These are phyloP conservation scores for Corynascus novoguineensis DNA, from an alignment of 495 filamentous ascomycete species.

Conservation along the genomic window DNA sequence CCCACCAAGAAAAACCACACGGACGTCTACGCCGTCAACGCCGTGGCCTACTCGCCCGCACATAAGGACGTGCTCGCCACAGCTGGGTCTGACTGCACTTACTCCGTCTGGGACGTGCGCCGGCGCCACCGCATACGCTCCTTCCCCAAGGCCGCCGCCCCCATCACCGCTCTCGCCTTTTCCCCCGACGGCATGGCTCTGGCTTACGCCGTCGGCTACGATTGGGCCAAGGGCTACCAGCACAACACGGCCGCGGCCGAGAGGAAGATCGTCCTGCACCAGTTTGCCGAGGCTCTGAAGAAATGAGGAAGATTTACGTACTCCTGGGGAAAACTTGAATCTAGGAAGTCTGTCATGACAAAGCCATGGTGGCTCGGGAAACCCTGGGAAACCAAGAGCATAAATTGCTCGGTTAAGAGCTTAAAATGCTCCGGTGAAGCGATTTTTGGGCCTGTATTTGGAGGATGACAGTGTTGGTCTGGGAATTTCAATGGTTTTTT, in stretches of 20 bases:
- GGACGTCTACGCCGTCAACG: constrained; percentile 85
- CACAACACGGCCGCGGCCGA: constrained; percentile 61
- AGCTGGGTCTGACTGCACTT: constrained; percentile 80
- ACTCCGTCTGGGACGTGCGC: constrained; percentile 88
- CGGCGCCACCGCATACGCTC: constrained; percentile 82
- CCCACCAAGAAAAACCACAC: constrained; percentile 45
- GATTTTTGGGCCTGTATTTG: background rate
- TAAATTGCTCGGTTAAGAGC: constrained; percentile 8
- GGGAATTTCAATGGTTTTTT: background rate
- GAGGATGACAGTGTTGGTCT: background rate
- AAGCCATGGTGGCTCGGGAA: background rate
- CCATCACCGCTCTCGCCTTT: constrained; percentile 74
- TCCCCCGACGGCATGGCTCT: constrained; percentile 73
- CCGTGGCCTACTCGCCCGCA: constrained; percentile 78
- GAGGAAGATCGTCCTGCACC: constrained; percentile 85
- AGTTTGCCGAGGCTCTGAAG: constrained; percentile 70
- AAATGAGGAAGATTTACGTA: constrained; percentile 6
- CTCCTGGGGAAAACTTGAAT: background rate
- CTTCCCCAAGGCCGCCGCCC: constrained; percentile 73
- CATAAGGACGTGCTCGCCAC: constrained; percentile 84
- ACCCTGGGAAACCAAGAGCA: background rate
- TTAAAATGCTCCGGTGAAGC: background rate
- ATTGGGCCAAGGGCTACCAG: constrained; percentile 88
- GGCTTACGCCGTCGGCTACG: constrained; percentile 87
- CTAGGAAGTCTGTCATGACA: no score